These are phyloP conservation scores for Syzygium malaccense DNA, from an alignment of 441 rosid genomes.

Conservation along the genomic window DNA sequence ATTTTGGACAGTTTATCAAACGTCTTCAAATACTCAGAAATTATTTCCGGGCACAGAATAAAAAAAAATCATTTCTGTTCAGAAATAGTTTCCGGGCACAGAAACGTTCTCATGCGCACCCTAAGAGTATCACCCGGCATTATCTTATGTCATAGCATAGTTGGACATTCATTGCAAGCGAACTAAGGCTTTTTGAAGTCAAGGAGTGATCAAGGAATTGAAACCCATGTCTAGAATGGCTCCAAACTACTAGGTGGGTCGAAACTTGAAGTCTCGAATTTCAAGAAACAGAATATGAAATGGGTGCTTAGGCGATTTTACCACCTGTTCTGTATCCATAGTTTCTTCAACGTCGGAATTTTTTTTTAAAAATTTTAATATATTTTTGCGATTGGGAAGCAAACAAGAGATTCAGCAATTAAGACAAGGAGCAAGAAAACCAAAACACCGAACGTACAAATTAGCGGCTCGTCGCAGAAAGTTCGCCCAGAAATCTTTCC, in stretches of 20 bases:
- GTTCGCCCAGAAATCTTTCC: background rate
- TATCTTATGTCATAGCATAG: accelerated
- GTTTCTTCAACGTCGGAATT: background rate
- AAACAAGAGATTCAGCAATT: background rate
- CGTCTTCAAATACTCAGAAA: too few species aligned
- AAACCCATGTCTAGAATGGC: background rate
- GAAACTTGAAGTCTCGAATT: background rate
- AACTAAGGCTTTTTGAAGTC: accelerated
- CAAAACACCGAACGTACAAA: background rate
- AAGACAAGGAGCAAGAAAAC: background rate
- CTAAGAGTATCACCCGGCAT: background rate
- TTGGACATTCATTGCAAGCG: background rate
- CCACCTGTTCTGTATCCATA: background rate
- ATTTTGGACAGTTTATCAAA: too few species aligned
- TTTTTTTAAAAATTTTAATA: background rate
- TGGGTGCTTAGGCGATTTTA: background rate
- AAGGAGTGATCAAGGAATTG: background rate
- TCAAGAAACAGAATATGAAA: background rate
- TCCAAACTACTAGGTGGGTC: background rate
- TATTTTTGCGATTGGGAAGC: background rate
- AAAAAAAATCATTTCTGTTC: too few species aligned
- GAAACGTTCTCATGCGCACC: too few species aligned
- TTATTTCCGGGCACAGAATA: too few species aligned
- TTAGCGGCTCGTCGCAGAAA: background rate
- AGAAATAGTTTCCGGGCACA: too few species aligned